Evolutionary conservation across 2,329 filamentous ascomycete genomes (phyloP).

Genomic region (Arthrobotrys conoides): DNA sequence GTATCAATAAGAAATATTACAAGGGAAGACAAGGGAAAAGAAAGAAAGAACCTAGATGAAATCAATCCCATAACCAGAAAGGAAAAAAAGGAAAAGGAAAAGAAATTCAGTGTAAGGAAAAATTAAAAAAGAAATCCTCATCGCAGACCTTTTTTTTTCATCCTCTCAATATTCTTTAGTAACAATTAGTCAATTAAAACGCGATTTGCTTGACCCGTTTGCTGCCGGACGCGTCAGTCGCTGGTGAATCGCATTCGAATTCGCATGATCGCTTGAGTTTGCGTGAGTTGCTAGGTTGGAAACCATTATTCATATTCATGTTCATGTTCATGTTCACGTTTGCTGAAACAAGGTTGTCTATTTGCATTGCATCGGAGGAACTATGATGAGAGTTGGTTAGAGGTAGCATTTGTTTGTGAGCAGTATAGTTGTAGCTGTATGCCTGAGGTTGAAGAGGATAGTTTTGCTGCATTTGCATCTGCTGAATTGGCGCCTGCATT

Average conservation of each 20-base stretch:
- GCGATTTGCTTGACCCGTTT: slow-evolving; percentile 59
- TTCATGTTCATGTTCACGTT: slow-evolving; percentile 3
- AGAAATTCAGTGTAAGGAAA: not conserved
- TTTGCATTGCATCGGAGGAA: slow-evolving; percentile 58
- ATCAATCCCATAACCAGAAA: slow-evolving; percentile 32
- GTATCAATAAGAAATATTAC: slow-evolving; percentile 33
- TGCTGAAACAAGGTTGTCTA: slow-evolving; percentile 47
- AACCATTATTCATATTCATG: slow-evolving; percentile 4
- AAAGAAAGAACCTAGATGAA: slow-evolving; percentile 42
- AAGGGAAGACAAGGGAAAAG: slow-evolving; percentile 15
- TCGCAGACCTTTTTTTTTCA: slow-evolving; percentile 46
- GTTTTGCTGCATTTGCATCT: slow-evolving; percentile 11
- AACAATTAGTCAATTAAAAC: slow-evolving; percentile 32
- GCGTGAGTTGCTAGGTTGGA: slow-evolving; percentile 34
- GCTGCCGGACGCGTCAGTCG: slow-evolving; percentile 55
- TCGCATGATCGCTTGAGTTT: slow-evolving; percentile 61
- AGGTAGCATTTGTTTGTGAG: slow-evolving; percentile 41
- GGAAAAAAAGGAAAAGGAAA: not conserved
- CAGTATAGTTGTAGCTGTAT: slow-evolving; percentile 50
- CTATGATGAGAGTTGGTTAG: slow-evolving; percentile 59
- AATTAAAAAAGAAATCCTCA: slow-evolving; percentile 31
- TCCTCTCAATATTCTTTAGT: not conserved
- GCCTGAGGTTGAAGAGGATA: slow-evolving; percentile 44
- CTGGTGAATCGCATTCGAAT: slow-evolving; percentile 53
- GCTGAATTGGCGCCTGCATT: slow-evolving; percentile 12